These are phyloP conservation scores for Cryptococcus deneoformans DNA, from an alignment of 1,284 basidiomycete genomes.

Conservation along the genomic window DNA sequence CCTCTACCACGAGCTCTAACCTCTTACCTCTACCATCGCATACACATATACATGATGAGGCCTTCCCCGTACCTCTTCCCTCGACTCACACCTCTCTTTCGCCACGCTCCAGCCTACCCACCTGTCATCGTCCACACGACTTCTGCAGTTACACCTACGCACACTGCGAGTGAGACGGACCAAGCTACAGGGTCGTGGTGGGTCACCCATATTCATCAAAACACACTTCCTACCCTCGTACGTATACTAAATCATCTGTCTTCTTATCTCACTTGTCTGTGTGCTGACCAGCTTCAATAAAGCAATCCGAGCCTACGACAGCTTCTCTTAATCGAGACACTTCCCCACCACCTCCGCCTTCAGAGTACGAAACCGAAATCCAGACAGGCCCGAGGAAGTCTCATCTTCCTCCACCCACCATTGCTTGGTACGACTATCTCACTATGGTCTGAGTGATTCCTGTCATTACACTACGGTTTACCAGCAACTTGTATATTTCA, in stretches of 20 bases:
- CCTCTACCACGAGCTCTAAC: too few species aligned
- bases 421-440: conserved; percentile 21
- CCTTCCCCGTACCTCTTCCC: conserved; percentile 18
- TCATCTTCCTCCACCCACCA: conserved; percentile 12
- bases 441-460: conserved; percentile 12
- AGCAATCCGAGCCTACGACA: too few species aligned
- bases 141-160: background rate
- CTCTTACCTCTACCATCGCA: background rate
- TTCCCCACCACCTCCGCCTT: background rate
- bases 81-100: conserved; percentile 9
- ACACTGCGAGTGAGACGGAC: background rate
- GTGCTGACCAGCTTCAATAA: too few species aligned
- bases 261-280: too few species aligned
- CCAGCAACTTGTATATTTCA: too few species aligned
- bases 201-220: too few species aligned
- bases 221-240: background rate
- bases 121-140: background rate
- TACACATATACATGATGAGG: conserved; percentile 11
- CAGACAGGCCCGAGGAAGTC: background rate
- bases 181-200: too few species aligned
- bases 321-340: too few species aligned
- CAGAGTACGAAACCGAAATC: background rate
- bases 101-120: background rate
- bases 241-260: background rate
- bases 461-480: background rate